A percentile compares a stretch with the other conserved stretches of the same genome.
phyloP scores from a whole-genome alignment of 495 filamentous ascomycete species.

The Schizothecium vesticola region DNA sequence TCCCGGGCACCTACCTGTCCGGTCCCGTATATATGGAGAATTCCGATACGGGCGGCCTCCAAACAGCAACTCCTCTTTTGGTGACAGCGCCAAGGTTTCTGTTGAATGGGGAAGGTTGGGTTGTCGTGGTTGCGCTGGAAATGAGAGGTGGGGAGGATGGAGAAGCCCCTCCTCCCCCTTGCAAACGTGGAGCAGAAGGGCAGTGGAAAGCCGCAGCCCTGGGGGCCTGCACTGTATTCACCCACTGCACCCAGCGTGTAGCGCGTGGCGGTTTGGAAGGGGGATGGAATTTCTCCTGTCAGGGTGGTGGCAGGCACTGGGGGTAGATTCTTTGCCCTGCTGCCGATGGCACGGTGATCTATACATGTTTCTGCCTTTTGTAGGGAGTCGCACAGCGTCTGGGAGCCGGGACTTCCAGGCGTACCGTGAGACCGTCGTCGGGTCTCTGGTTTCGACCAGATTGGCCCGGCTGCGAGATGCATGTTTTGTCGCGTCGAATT shows the following conservation, averaged over 20 bases:
- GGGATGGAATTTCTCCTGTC: neutral
- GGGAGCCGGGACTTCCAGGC: neutral
- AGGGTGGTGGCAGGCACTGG: neutral
- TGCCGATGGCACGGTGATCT: neutral
- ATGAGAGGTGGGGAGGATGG: constrained; percentile 14
- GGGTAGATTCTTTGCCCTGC: neutral
- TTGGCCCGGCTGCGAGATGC: neutral
- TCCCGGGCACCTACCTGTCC: neutral
- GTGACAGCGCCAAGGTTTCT: neutral
- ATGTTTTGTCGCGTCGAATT: neutral
- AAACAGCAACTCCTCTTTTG: neutral
- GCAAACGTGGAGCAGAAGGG: neutral
- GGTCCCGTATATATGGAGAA: neutral
- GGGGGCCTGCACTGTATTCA: too few relatives aligned
- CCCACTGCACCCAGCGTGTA: neutral
- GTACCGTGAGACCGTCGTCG: neutral
- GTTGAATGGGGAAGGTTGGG: constrained; percentile 4
- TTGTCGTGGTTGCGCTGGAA: constrained; percentile 4
- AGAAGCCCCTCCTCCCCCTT: neutral
- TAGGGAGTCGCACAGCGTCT: neutral
- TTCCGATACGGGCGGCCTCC: neutral
- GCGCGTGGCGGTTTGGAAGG: neutral
- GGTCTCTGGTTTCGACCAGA: neutral
- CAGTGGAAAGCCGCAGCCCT: neutral
- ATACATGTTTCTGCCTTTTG: neutral